Conservation (phyloP, 768 basidiomycete species). For the Paxillus rubicundulus region DNA sequence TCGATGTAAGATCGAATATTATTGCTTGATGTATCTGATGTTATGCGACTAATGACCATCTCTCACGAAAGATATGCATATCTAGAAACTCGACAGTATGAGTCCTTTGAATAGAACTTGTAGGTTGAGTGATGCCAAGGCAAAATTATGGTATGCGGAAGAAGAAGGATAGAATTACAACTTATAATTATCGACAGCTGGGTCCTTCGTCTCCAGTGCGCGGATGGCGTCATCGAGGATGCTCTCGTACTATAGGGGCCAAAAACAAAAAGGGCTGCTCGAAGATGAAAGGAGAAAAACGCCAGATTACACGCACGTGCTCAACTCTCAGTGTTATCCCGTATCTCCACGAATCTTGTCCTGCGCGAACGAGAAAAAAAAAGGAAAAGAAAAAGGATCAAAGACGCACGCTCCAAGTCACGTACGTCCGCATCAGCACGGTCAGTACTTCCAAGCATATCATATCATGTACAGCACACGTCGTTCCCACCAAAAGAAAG, state of each 20-base stretch:
- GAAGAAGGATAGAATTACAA: too few species aligned
- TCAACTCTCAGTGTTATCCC: constrained; percentile 68
- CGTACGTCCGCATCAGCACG: background rate
- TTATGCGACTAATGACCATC: too few species aligned
- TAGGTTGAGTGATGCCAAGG: too few species aligned
- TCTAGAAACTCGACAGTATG: too few species aligned
- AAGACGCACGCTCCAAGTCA: constrained; percentile 56
- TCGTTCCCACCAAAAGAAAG: background rate
- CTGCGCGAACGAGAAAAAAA: constrained; percentile 67
- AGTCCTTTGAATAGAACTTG: too few species aligned
- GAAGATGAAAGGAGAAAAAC: background rate
- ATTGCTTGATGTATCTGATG: too few species aligned
- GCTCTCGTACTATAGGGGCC: constrained; percentile 15
- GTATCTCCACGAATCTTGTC: constrained; percentile 58
- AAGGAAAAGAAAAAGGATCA: constrained; percentile 59
- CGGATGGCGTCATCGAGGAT: constrained; percentile 27
- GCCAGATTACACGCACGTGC: constrained; percentile 59
- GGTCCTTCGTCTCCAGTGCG: constrained; percentile 22
- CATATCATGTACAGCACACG: background rate
- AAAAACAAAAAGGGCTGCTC: background rate
- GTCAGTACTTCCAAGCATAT: background rate
- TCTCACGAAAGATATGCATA: too few species aligned
- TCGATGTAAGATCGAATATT: too few species aligned
- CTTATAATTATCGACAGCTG: too few species aligned
- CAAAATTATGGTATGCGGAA: too few species aligned